Base-by-base conservation (phyloP, 768 basidiomycete species). In the Clitopilus hobsonii region DNA sequence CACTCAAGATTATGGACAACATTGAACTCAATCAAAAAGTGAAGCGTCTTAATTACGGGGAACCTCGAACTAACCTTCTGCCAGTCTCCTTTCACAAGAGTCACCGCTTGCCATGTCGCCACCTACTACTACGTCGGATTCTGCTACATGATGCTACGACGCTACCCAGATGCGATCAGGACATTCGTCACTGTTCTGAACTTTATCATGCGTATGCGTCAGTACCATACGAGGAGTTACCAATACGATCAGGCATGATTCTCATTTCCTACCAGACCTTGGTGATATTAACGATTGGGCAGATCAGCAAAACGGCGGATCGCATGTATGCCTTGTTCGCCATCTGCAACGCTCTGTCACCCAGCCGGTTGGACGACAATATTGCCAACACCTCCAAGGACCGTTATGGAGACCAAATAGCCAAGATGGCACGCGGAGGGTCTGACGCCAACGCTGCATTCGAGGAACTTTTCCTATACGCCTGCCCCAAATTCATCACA, bases 281-380 rank as follows among this genome's bases (percentile, higher is more conserved):
- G 23, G 10, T 22, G 26, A 29, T 38, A 45, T 52, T 55, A n/a
- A 53, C 27, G 29, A 18, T 49, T 45, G 16, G 23, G 4, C 30
- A 93, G 91, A 97, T 99, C 72, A 94, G 88, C 75, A 98, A 98
- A 78, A 95, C 91, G 16, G 95, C 93, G 2, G 97, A 99, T 66
- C 78, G 97, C 47, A 99, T 98, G 95, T 96, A 98, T 64, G 94
- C 94, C 5, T 71, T 99, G 27, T 91, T 98, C 58, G 92, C 94
- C 6, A 85, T 99, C 56, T 96, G 94, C 74, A 89, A 93, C 61
- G 89, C 91, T 1, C 80, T 98, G 7, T 94, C 94, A 2, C 95
- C 97, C 1, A 94, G 88, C 54, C 81, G 94, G 55, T 74, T 96
- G 58, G 96, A 98, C 64, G 95, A 97, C 67, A 94, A 93, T 66